Evolutionary conservation across 768 basidiomycete species (phyloP).

Genomic region (Xerocomellus dryophilus): DNA sequence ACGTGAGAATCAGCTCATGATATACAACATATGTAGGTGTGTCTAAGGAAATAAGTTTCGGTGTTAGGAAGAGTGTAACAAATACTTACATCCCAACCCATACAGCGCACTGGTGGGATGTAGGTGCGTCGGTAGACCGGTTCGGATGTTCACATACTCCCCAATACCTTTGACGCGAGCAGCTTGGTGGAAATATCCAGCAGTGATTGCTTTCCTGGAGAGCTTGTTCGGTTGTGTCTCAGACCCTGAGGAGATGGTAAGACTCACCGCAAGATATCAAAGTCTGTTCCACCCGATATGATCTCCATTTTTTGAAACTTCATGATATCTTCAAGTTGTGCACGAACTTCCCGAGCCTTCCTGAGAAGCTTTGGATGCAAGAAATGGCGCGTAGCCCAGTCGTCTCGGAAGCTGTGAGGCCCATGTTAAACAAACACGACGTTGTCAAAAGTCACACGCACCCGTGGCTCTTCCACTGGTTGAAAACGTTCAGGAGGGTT

Average conservation of each 20-base stretch:
- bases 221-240: not conserved
- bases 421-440: slow-evolving; percentile 4
- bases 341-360: slow-evolving; percentile 92
- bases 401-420: slow-evolving; percentile 72
- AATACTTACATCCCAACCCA: slow-evolving; percentile 83
- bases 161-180: slow-evolving; percentile 98
- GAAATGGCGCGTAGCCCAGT: slow-evolving; percentile 95
- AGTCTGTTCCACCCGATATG: slow-evolving; percentile 90
- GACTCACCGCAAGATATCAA: slow-evolving; percentile 76
- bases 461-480: slow-evolving; percentile 97
- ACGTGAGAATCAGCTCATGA: slow-evolving; percentile 93
- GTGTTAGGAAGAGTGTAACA: not conserved
- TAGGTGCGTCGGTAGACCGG: slow-evolving; percentile 90
- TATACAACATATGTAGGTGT: slow-evolving; percentile 97
- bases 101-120: slow-evolving; percentile 97
- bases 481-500: slow-evolving; percentile 93
- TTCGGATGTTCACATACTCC: slow-evolving; percentile 96
- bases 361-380: slow-evolving; percentile 93
- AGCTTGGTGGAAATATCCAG: slow-evolving; percentile 99
- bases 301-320: slow-evolving; percentile 97
- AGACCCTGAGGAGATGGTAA: not conserved
- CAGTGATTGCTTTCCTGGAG: slow-evolving; percentile 88
- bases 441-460: slow-evolving; percentile 36
- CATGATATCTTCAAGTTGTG: slow-evolving; percentile 98
- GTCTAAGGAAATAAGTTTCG: slow-evolving; percentile 44